Conservation (phyloP, 2,329 filamentous ascomycete species). For the Pezicula neosporulosa region DNA sequence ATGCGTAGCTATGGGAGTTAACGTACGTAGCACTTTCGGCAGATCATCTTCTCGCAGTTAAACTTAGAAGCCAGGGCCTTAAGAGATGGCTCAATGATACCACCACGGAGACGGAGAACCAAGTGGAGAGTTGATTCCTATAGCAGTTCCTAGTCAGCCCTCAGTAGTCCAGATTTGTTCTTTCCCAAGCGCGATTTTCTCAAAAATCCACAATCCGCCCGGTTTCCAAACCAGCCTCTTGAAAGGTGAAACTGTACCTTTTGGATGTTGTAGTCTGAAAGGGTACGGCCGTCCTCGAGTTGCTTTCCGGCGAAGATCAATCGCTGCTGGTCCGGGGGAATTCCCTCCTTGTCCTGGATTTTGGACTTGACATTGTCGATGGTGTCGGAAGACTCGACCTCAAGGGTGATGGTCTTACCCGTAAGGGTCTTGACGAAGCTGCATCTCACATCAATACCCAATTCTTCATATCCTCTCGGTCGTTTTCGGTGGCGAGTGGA, state of each 20-base stretch:
- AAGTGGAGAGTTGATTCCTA: constrained; percentile 97
- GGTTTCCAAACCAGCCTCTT: not conserved
- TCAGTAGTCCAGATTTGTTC: not conserved
- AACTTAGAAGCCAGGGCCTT: constrained; percentile 99
- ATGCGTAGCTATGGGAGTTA: not conserved
- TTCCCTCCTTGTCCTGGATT: constrained; percentile 99
- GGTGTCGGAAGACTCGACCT: constrained; percentile 98
- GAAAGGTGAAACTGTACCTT: constrained; percentile 61
- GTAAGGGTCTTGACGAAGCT: constrained; percentile 99
- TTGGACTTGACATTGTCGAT: constrained; percentile 99
- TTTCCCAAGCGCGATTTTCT: too few relatives aligned
- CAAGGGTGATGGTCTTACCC: constrained; percentile 99
- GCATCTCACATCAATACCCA: constrained; percentile 25
- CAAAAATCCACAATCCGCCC: not conserved
- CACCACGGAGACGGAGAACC: constrained; percentile 97
- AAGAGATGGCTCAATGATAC: constrained; percentile 98
- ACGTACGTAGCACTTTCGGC: constrained; percentile 99
- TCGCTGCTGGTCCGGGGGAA: constrained; percentile 96
- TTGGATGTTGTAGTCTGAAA: constrained; percentile 99
- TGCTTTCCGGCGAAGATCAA: constrained; percentile 99
- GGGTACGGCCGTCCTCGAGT: constrained; percentile 95
- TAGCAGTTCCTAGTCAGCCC: constrained; percentile 16
- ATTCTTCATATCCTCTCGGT: not conserved
- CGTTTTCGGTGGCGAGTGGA: constrained; percentile 18
- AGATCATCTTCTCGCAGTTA: constrained; percentile 99